phyloP scores from a whole-genome alignment of 1,284 basidiomycete species.

The Psilocybe mexicana region DNA sequence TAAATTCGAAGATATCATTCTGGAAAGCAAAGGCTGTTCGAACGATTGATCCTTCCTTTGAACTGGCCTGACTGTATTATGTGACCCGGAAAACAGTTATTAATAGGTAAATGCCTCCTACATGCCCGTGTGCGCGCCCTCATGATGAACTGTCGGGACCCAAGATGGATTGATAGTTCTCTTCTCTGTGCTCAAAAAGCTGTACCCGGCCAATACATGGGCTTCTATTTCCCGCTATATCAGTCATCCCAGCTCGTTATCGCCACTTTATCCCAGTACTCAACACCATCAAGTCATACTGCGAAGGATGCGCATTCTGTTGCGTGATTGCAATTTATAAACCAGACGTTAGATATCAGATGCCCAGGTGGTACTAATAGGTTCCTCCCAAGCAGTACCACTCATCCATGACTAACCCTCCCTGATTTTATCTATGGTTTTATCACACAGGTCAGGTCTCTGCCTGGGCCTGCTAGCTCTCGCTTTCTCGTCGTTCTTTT shows the following conservation, averaged over 20 bases:
- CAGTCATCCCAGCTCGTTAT: not conserved
- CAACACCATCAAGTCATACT: not conserved
- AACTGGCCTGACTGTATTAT: no score
- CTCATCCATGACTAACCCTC: not conserved
- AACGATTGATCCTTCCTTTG: no score
- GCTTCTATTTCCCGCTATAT: not conserved
- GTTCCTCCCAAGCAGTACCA: not conserved
- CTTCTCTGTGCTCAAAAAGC: not conserved
- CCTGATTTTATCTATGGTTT: not conserved
- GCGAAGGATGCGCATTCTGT: not conserved
- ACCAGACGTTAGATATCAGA: not conserved
- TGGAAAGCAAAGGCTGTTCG: no score
- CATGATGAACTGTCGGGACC: not conserved
- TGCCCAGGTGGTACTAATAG: not conserved
- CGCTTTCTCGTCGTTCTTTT: not conserved
- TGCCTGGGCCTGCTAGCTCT: not conserved
- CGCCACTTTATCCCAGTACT: not conserved
- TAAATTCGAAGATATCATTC: no score
- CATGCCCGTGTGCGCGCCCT: no score
- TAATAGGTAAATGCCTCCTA: no score
- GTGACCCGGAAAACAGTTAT: no score
- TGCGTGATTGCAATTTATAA: not conserved
- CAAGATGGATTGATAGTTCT: not conserved
- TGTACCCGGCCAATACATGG: not conserved
- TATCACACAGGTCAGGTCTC: not conserved